Base-by-base conservation (phyloP, 2,329 filamentous ascomycete genomes). In the Beauveria sp. region DNA sequence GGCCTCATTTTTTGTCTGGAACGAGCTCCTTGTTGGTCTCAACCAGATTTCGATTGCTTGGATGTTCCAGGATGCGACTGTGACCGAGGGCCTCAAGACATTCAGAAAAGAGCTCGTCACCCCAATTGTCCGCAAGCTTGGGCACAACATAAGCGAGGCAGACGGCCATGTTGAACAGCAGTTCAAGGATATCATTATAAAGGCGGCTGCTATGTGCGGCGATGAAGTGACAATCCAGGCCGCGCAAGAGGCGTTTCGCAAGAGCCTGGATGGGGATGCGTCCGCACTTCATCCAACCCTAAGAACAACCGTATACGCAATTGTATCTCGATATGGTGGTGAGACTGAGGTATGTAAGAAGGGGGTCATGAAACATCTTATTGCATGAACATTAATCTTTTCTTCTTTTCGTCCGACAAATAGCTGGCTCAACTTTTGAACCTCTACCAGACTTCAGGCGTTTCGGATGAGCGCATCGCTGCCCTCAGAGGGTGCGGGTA, bases 141-240 rank as follows among this genome's bases (percentile, higher is more conserved):
- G 93, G 62, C 97, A 93, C 93, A 77, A 85, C 12, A 96, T 97
- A 75, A 88, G 85, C 26, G 89, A 93, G 31, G 82, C 82, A 3
- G 93, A 98, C 69, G 91, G 90, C 52, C 92, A 97, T 71, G 88
- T 97, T 66, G 82, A 92, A 73, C 92, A 96, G 74, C 93, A 97
- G 73, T 96, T 96, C 83, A 98, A 98, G 80, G 87, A 86, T 16
- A 83, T 97, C 71, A 84, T 97, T 72, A 98, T 97, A 72, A 89
- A 89, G 64, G 85, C 83, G 66, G 91, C 93, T 57, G 93, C 93
- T 61, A 79, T 91, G 67, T 83, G 87, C 53, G 92, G 91, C 40
- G 93, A 98, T 69, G 79, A 91, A 69, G 80, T 83, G 67, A 85
- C 96, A 64, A 85, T 93, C 71, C 81, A 86, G 56, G 90, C 91